Percentiles rank a stretch among this genome's conserved stretches.
These are phyloP conservation scores for Pelargonium fulgidum DNA, from an alignment of 441 rosid genomes.

Conservation along the genomic window DNA sequence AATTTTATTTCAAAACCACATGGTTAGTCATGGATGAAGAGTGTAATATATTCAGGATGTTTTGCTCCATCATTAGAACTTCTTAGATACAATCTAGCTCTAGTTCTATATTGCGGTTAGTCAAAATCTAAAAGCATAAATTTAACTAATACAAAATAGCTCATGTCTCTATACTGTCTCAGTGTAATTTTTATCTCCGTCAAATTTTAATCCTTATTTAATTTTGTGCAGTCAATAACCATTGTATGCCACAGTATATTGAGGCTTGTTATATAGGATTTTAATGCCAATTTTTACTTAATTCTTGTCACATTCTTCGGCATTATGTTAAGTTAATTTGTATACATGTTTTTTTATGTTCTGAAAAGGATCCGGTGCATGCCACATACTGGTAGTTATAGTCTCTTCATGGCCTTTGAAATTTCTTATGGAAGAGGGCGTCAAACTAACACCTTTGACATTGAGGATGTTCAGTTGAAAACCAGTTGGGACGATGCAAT, in stretches of 20 bases:
- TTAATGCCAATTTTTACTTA: no score
- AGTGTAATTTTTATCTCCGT: not conserved
- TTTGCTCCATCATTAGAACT: not conserved
- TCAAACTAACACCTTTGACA: constrained; percentile 23
- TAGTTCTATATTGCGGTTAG: not conserved
- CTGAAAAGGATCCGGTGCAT: constrained; percentile 15
- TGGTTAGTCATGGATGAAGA: not conserved
- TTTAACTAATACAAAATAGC: not conserved
- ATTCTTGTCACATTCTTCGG: not conserved
- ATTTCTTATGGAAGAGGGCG: constrained; percentile 32
- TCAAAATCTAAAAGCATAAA: not conserved
- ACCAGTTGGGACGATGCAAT: constrained; percentile 64
- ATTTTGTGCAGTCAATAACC: not conserved
- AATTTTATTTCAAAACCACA: not conserved
- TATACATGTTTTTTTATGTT: not conserved
- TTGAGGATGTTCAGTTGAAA: constrained; percentile 46
- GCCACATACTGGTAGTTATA: constrained; percentile 23
- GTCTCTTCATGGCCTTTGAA: constrained; percentile 39
- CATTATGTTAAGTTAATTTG: not conserved
- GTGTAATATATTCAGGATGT: not conserved
- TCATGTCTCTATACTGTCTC: not conserved
- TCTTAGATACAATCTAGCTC: not conserved
- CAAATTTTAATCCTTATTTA: not conserved
- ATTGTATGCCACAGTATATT: not conserved
- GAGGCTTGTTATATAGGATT: not conserved